These are phyloP conservation scores for Pouteria glomerata DNA, from an alignment of 148 eudicot species.

Conservation along the genomic window DNA sequence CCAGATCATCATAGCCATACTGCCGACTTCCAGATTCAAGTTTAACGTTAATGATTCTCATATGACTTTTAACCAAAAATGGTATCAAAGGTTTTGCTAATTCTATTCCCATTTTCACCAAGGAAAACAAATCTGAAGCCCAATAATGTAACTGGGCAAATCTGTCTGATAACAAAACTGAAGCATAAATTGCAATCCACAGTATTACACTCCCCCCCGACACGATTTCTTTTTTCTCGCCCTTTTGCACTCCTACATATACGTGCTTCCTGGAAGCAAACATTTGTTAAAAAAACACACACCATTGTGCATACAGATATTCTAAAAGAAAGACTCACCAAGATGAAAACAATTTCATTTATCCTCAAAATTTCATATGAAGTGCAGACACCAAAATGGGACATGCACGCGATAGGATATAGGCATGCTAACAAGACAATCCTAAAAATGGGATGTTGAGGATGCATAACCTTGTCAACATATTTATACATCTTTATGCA, in stretches of 20 bases:
- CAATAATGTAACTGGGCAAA: background rate
- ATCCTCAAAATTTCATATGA: background rate
- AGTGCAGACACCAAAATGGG: background rate
- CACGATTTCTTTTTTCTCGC: too few relatives aligned
- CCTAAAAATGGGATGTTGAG: background rate
- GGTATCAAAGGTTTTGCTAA: background rate
- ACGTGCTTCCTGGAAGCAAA: too few relatives aligned
- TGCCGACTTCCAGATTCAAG: background rate
- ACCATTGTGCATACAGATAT: background rate
- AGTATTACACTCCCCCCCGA: too few relatives aligned
- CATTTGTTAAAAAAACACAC: background rate
- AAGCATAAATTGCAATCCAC: background rate
- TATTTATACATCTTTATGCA: too few relatives aligned
- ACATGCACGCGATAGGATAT: background rate
- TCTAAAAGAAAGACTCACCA: background rate
- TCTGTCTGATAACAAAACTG: background rate
- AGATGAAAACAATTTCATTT: background rate
- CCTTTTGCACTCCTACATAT: too few relatives aligned
- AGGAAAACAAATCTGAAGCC: background rate
- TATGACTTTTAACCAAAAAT: too few relatives aligned
- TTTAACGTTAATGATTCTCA: background rate
- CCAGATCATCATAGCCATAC: background rate
- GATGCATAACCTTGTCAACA: too few relatives aligned
- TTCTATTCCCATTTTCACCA: background rate
- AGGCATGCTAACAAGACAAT: background rate